Percentiles rank a stretch among this genome's conserved stretches.
Conservation (phyloP, 192 early-diverging fungal species). For the Allomyces arbusculus region DNA sequence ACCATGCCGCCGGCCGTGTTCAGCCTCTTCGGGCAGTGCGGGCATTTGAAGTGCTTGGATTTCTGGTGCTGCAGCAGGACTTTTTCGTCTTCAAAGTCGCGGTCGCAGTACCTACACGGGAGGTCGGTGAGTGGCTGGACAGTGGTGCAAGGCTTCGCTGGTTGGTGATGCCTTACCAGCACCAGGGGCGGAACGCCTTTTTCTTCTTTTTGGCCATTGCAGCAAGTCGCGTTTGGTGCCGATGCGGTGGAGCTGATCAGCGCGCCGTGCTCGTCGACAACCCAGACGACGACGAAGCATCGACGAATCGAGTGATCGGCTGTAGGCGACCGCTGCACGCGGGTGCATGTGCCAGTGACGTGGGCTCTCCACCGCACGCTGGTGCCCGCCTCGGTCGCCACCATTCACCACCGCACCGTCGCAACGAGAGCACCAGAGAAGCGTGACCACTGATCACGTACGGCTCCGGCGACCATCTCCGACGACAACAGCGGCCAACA, state of each 20-base stretch:
- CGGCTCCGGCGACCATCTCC: no score
- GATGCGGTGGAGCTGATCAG: background rate
- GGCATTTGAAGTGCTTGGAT: conserved; percentile 87
- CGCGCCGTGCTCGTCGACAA: no score
- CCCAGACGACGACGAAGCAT: no score
- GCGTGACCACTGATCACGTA: no score
- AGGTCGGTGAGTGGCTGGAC: background rate
- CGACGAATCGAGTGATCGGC: no score
- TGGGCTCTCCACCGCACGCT: no score
- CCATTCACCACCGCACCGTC: no score
- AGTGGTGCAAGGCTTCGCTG: background rate
- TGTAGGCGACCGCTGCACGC: background rate
- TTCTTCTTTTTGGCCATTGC: conserved; percentile 34
- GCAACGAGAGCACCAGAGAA: no score
- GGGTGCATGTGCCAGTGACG: background rate
- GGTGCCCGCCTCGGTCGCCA: no score
- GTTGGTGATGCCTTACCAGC: conserved; percentile 28
- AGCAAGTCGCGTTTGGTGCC: background rate
- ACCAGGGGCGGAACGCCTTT: conserved; percentile 46
- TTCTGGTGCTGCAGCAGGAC: conserved; percentile 81
- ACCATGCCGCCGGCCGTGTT: conserved; percentile 78
- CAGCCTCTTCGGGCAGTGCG: conserved; percentile 58
- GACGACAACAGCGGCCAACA: no score
- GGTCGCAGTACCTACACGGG: conserved; percentile 68
- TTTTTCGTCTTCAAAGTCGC: conserved; percentile 89